Conservation (phyloP, 1,284 basidiomycete genomes). For the Rhodotorula mucilaginosa region DNA sequence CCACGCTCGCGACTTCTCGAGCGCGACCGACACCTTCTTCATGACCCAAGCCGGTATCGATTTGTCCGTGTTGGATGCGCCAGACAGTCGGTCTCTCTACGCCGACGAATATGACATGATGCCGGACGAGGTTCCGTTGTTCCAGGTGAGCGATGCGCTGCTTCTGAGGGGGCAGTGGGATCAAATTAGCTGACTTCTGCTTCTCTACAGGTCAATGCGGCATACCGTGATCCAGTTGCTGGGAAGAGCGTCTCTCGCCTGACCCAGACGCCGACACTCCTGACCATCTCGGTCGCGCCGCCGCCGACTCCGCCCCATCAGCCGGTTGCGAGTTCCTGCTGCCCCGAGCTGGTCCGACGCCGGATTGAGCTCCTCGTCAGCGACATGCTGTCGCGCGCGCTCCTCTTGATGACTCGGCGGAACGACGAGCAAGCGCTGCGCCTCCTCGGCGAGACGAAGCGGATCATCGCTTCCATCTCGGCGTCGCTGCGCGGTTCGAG, state of each 20-base stretch:
- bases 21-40: conserved; percentile 45
- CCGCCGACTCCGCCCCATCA: conserved; percentile 42
- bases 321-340: conserved; percentile 47
- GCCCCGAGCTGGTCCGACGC: conserved; percentile 83
- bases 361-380: conserved; percentile 88
- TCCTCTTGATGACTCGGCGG: conserved; percentile 80
- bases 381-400: conserved; percentile 89
- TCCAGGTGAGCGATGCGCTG: conserved; percentile 29
- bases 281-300: conserved; percentile 75
- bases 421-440: conserved; percentile 82
- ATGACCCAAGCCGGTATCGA: conserved; percentile 40
- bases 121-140: conserved; percentile 80
- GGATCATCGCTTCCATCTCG: conserved; percentile 61
- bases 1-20: conserved; percentile 24
- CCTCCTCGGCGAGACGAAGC: conserved; percentile 81
- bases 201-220: conserved; percentile 65
- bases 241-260: conserved; percentile 76
- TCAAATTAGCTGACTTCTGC: conserved; percentile 49
- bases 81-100: conserved; percentile 26
- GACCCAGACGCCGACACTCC: conserved; percentile 72
- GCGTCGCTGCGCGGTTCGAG: conserved; percentile 22
- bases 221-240: conserved; percentile 83
- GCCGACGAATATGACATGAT: conserved; percentile 54
- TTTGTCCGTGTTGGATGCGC: conserved; percentile 61
- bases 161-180: too few relatives aligned